phyloP scores from a whole-genome alignment of 441 rosid genomes.

The Brassica hybrid region DNA sequence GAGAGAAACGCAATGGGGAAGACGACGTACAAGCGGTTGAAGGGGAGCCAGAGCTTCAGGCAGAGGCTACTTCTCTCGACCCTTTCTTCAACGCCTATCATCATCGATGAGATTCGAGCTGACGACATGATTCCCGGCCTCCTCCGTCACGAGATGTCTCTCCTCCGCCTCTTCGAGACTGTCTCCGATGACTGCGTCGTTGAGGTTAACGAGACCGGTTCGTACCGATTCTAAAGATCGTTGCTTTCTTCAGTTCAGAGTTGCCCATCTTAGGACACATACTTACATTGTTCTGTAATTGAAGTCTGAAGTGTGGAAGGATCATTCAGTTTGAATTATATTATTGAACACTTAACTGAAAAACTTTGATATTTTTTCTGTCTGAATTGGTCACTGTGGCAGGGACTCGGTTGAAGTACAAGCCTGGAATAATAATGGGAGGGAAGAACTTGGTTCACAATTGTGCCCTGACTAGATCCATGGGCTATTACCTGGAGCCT shows the following conservation, averaged over 20 bases:
- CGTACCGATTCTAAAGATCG: not conserved
- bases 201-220: conserved; percentile 51
- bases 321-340: not conserved
- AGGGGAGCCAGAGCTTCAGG: conserved; percentile 72
- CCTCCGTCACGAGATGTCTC: conserved; percentile 74
- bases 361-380: not conserved
- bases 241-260: not conserved
- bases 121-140: conserved; percentile 77
- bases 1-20: not conserved
- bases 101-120: conserved; percentile 72
- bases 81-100: conserved; percentile 63
- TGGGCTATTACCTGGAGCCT: conserved; percentile 89
- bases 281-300: not conserved
- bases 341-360: too few species aligned
- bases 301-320: not conserved
- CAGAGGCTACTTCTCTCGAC: conserved; percentile 75
- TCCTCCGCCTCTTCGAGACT: conserved; percentile 76
- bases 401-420: conserved; percentile 78
- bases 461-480: conserved; percentile 71
- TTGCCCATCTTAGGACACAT: not conserved
- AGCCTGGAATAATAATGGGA: conserved; percentile 81
- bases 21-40: conserved; percentile 16
- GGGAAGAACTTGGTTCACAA: conserved; percentile 72
- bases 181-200: conserved; percentile 67
- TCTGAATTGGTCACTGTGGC: conserved; percentile 20